Base-by-base conservation (phyloP, 306 rosid species). In the Elaeagnus macrophylla region DNA sequence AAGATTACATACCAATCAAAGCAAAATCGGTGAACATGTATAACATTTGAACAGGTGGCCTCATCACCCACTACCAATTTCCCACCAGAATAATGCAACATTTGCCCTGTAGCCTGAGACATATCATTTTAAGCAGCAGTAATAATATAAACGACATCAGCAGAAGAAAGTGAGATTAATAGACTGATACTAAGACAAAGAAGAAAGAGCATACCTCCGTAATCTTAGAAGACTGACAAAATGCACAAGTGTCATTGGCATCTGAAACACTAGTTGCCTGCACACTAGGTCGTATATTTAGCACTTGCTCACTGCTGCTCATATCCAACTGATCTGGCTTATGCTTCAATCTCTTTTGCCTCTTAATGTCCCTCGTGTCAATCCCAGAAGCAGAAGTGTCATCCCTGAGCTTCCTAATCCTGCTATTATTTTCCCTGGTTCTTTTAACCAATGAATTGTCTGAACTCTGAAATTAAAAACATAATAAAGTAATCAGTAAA, bases 41-140 rank as follows among this genome's bases (percentile, higher is more conserved):
- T 70, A 40, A 79, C 99, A 75, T 78, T 72, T 39, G 89, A 66
- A 54, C 42, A 71, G 63, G 10, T 39, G 54, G 87, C 89, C 36
- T 81, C 87, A 55, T 73, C 71, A 65, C 84, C 96, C 0, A 46
- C 62, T 45, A 84, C 87, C 48, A 41, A 51, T 37, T 64, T 69
- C 49, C 81, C 99, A 66, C 74, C 70, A 45, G 72, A 73, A 78
- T 80, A 91, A 77, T 82, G 93, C 57, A 91, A 70, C 76, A 91
- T 59, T 51, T 83, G 73, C 61, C 96, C 99, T 42, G 87, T 82
- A 64, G 47, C 80, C 99, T 91, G 72, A 66, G 70, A 60, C 32
- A 25, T 25, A 25, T 25, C 32, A 25, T 1, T 25, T 25, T 25
- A 25, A 25, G 32, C 32, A 25, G 32, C 32, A 25, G 32, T 2